These are phyloP conservation scores for Neonectria coccinea DNA, from an alignment of 2,329 filamentous ascomycete genomes.

Conservation along the genomic window DNA sequence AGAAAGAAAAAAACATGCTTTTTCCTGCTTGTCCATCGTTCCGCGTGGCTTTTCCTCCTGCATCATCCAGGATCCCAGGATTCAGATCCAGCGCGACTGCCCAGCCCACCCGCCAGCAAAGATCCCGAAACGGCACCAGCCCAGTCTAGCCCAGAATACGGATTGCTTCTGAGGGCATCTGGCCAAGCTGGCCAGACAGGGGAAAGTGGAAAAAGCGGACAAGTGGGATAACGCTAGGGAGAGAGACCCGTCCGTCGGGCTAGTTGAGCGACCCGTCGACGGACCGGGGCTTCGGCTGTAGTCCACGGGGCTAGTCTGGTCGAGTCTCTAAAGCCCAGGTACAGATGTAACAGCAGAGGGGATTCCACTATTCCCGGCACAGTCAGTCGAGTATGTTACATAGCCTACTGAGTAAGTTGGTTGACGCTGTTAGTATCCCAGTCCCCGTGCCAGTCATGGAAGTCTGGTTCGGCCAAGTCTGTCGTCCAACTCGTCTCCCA, in stretches of 20 bases:
- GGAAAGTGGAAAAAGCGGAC: too few relatives aligned
- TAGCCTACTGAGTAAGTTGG: too few relatives aligned
- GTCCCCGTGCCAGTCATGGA: background rate
- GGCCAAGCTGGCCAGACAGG: background rate
- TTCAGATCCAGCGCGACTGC: background rate
- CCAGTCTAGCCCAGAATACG: background rate
- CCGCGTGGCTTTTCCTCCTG: background rate
- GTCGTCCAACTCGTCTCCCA: background rate
- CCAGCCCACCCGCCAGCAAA: background rate
- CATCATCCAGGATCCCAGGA: background rate
- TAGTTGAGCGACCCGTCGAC: background rate
- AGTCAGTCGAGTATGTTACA: too few relatives aligned
- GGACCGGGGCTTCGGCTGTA: background rate
- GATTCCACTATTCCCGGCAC: too few relatives aligned
- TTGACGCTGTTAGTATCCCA: background rate
- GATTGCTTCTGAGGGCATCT: background rate
- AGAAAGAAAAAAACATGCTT: background rate
- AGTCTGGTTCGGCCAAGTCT: background rate
- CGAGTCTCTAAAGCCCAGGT: too few relatives aligned
- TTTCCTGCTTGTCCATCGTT: background rate
- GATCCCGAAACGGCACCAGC: background rate
- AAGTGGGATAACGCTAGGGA: background rate
- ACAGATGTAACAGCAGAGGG: too few relatives aligned
- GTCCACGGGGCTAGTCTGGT: too few relatives aligned
- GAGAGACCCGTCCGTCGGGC: background rate